phyloP scores from a whole-genome alignment of 2,329 filamentous ascomycete genomes.

The Ophiocordyceps camponoti-rufipedis region DNA sequence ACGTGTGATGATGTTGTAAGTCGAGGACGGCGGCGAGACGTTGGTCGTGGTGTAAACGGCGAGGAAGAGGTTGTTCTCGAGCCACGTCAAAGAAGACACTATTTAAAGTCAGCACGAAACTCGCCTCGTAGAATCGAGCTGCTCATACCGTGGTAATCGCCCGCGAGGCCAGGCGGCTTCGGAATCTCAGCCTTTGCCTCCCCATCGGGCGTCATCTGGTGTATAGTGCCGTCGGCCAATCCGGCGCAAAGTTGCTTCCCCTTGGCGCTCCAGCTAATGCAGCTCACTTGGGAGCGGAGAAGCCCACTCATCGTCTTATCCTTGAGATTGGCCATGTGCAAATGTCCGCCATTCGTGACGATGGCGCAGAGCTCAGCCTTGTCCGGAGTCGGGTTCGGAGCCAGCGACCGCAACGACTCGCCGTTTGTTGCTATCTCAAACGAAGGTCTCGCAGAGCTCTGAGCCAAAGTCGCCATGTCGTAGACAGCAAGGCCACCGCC shows the following conservation, averaged over 20 bases:
- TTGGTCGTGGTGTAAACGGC: slow-evolving; percentile 54
- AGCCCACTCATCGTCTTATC: slow-evolving; percentile 42
- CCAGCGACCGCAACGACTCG: slow-evolving; percentile 51
- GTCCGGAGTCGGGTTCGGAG: slow-evolving; percentile 63
- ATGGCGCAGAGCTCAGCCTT: slow-evolving; percentile 61
- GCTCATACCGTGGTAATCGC: slow-evolving; percentile 45
- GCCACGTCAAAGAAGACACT: slow-evolving; percentile 74
- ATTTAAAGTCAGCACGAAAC: neutral
- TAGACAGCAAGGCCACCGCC: slow-evolving; percentile 75
- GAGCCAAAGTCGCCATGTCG: slow-evolving; percentile 48
- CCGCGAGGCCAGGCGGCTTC: slow-evolving; percentile 46
- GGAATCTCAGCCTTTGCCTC: slow-evolving; percentile 62
- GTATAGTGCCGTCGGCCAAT: slow-evolving; percentile 58
- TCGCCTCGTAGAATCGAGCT: neutral
- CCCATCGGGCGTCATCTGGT: slow-evolving; percentile 72
- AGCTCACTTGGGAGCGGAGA: slow-evolving; percentile 61
- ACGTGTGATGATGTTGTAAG: slow-evolving; percentile 66
- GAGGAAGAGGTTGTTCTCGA: slow-evolving; percentile 75
- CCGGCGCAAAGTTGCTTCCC: slow-evolving; percentile 89
- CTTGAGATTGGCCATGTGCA: slow-evolving; percentile 69
- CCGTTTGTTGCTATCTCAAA: slow-evolving; percentile 66
- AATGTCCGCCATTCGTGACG: slow-evolving; percentile 61
- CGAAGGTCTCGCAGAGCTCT: slow-evolving; percentile 46
- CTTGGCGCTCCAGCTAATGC: slow-evolving; percentile 76
- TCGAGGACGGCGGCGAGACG: slow-evolving; percentile 40